These are phyloP conservation scores for Nicotiana knightiana DNA, from an alignment of 257 asterid species.

Conservation along the genomic window DNA sequence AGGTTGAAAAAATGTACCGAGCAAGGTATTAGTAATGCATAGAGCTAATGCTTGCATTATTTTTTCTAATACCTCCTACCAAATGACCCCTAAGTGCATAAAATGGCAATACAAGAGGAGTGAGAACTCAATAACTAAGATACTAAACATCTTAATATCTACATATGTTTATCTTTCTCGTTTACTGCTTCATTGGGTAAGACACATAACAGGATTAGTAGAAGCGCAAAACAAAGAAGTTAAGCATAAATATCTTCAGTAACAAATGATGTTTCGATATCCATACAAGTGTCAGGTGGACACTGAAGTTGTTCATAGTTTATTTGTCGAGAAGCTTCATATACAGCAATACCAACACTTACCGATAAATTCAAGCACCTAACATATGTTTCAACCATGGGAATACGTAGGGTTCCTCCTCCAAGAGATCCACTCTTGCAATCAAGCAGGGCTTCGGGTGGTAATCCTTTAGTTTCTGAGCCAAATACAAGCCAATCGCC, in stretches of 20 bases:
- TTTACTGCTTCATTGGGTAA: neutral
- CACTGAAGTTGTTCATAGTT: constrained; percentile 67
- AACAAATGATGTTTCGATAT: constrained; percentile 32
- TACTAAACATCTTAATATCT: neutral
- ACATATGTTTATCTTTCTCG: neutral
- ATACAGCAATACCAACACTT: constrained; percentile 85
- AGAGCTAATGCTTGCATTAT: too few species aligned
- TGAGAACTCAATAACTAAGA: neutral
- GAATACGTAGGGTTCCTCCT: constrained; percentile 75
- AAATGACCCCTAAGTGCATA: too few species aligned
- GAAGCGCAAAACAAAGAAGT: neutral
- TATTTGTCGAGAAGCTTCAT: constrained; percentile 90
- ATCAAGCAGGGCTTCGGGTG: constrained; percentile 73
- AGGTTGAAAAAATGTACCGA: too few species aligned
- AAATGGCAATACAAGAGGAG: neutral
- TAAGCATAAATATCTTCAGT: constrained; percentile 81
- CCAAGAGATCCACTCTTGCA: constrained; percentile 57
- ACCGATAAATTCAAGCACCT: constrained; percentile 91
- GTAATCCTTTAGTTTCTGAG: constrained; percentile 80
- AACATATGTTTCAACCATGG: constrained; percentile 91
- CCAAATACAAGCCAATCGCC: constrained; percentile 99
- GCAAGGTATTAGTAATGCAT: too few species aligned
- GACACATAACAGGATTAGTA: neutral
- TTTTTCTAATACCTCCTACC: too few species aligned
- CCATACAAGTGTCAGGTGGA: constrained; percentile 38